These are phyloP conservation scores for Salinomyces thailandicus DNA, from an alignment of 2,329 filamentous ascomycete genomes.

Conservation along the genomic window DNA sequence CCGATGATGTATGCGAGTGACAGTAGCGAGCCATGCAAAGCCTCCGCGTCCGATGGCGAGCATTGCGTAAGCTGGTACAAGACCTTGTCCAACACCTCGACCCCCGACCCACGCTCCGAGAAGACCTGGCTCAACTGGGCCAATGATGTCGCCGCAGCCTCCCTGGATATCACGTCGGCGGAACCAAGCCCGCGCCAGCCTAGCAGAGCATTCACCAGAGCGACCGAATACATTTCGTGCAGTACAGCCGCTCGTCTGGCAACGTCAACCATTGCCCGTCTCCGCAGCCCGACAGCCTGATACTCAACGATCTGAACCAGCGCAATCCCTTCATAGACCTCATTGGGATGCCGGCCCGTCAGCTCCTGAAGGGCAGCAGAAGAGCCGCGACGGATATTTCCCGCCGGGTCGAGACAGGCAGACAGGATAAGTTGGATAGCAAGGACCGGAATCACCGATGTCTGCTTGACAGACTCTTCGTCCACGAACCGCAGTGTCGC, in stretches of 20 bases:
- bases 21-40: constrained; percentile 57
- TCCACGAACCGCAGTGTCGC: constrained; percentile 8
- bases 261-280: constrained; percentile 70
- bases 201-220: constrained; percentile 59
- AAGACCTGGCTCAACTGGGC: constrained; percentile 43
- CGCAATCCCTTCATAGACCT: constrained; percentile 66
- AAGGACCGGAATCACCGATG: constrained; percentile 49
- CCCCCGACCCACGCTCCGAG: neutral
- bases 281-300: constrained; percentile 79
- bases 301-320: constrained; percentile 90
- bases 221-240: constrained; percentile 52
- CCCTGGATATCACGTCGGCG: constrained; percentile 60
- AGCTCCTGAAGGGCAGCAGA: constrained; percentile 92
- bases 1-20: constrained; percentile 45
- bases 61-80: constrained; percentile 38
- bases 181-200: constrained; percentile 86
- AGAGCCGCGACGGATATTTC: constrained; percentile 84
- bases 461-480: neutral
- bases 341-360: constrained; percentile 84
- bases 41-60: constrained; percentile 52
- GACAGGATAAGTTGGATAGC: constrained; percentile 72
- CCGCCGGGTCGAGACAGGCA: constrained; percentile 77
- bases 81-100: constrained; percentile 27
- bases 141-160: constrained; percentile 60
- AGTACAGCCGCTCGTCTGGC: constrained; percentile 58